These are phyloP conservation scores for Cyberlindnera maritima DNA, from an alignment of 805 yeast genomes.

Conservation along the genomic window DNA sequence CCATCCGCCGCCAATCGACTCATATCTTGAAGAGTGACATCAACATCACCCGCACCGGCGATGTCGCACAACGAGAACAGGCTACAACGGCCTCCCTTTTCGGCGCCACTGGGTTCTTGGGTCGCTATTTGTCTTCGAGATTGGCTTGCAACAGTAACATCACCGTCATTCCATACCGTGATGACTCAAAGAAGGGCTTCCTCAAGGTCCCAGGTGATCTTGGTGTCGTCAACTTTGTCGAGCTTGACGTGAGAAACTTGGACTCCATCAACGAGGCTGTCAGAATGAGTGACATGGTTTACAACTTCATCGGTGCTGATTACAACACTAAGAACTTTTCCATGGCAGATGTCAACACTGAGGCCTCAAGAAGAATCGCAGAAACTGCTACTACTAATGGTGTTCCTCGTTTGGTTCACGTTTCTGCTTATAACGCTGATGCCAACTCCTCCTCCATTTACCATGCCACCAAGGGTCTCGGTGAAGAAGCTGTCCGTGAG, in stretches of 20 bases:
- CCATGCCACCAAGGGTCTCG: constrained; percentile 76
- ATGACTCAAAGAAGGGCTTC: constrained; percentile 73
- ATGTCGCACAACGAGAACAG: constrained; percentile 83
- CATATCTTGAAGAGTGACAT: constrained; percentile 48
- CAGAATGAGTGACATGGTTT: constrained; percentile 78
- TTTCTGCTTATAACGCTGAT: constrained; percentile 75
- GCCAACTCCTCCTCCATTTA: constrained; percentile 65
- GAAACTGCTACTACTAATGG: constrained; percentile 65
- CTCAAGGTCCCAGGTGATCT: constrained; percentile 82
- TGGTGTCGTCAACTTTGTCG: constrained; percentile 83
- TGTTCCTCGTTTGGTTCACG: constrained; percentile 74
- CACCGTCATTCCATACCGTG: constrained; percentile 77
- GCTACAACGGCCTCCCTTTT: constrained; percentile 86
- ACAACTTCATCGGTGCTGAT: constrained; percentile 75
- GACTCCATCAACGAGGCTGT: constrained; percentile 74
- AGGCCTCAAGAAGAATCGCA: constrained; percentile 73
- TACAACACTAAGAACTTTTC: constrained; percentile 74
- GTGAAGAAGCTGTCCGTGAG: constrained; percentile 68
- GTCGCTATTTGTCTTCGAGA: constrained; percentile 66
- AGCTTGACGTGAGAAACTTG: constrained; percentile 76
- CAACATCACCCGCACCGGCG: constrained; percentile 71
- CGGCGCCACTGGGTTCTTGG: constrained; percentile 79
- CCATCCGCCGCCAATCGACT: constrained; percentile 22
- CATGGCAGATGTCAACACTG: constrained; percentile 82
- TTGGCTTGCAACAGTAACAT: constrained; percentile 81